Base-by-base conservation (phyloP, 352 stramenopile species). In the Pythium monospermum region DNA sequence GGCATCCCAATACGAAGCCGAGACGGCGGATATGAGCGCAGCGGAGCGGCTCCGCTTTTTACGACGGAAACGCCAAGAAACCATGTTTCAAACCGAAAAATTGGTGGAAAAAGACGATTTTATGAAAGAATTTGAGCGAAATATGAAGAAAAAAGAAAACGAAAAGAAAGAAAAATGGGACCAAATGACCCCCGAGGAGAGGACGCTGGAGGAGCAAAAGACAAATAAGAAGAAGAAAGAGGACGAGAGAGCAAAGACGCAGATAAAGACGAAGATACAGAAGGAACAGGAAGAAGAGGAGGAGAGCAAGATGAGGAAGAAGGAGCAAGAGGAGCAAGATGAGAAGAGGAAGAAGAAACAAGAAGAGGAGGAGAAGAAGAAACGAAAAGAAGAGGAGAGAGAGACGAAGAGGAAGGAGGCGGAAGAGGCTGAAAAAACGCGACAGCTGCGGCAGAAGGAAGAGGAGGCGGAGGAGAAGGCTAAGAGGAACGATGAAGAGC, bases 131-230 rank as follows among this genome's bases (percentile, higher is more conserved):
- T 71, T 85, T 32, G 68, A 64, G 23, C 73, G 53, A 13, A 88
- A 88, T 47, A 83, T 84, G 76, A 78, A 83, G 61, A 85, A 85
- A 46, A 88, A 86, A 36, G 65, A 76, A 18, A 51, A 43, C 13
- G 53, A 53, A 37, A 31, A 2, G 65, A 49, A 15, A 6, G 43
- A 66, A 37, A 31, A 2, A 66, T 48, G 16, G 7, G 43, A 66
- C 43, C 32, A 57, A 23, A 55, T 57, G 23, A 57, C 57, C 30
- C 25, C 13, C 12, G 50, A 58, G 25, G 48, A 64, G 54, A 30
- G 21, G 2, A 30, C 53, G 39, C 27, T 13, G 11, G 38, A 37
- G 25, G 16, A n/a, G 18, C 32, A 27, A 7, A 39, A 38, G n/a
- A 27, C 12, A 21, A 21, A 53, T 26, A 42, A 37, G 1, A 37